Evolutionary conservation across 2,329 filamentous ascomycete genomes (phyloP), one percentile per base, ranked within the genome.

Genomic region (Colletotrichum sojae): DNA sequence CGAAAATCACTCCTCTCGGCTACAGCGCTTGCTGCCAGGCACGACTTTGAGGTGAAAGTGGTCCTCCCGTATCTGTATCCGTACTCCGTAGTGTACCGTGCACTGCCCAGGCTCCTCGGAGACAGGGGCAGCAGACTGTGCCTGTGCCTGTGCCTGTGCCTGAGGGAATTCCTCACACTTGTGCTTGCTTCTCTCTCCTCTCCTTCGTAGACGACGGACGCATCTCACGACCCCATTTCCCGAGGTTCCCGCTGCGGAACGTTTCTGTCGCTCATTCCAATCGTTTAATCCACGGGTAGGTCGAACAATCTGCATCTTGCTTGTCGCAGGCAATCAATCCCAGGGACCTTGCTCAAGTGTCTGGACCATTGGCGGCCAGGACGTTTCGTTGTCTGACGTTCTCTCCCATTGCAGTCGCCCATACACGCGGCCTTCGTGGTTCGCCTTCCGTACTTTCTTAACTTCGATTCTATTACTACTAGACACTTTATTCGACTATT

Each of bases 191-290:
- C 43, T 66, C 51, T 48, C 22, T 63, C 25, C 39, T 52, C 45
- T 25, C 40, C 43, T 52, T 54, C 18, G 36, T 27, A 51, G 49
- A 54, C 46, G 48, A 52, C 56, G 27, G 48, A 52, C 56, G 27
- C 54, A 64, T 40, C 10, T 51, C 46, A 45, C 45, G 40, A 54
- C 27, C 49, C 49, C 49, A 40, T 45, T 54, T 31, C 18, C 55
- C 61, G 51, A 55, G 53, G 45, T 66, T 60, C 54, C 66, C 48
- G 20, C 36, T 15, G 55, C 43, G 49, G 66, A 66, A 65, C 66
- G n/a, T 60, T 31, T 68, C 54, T 69, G 62, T 60, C 62, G 51
- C 66, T 69, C 62, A 66, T 60, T 66, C 40, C 40, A 61, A 46
- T 66, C 22, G 18, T 55, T 60, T 20, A 49, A 52, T 40, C 22